phyloP scores from a whole-genome alignment of 1,139 yeast species.

The Blastobotrys malaysiensis region DNA sequence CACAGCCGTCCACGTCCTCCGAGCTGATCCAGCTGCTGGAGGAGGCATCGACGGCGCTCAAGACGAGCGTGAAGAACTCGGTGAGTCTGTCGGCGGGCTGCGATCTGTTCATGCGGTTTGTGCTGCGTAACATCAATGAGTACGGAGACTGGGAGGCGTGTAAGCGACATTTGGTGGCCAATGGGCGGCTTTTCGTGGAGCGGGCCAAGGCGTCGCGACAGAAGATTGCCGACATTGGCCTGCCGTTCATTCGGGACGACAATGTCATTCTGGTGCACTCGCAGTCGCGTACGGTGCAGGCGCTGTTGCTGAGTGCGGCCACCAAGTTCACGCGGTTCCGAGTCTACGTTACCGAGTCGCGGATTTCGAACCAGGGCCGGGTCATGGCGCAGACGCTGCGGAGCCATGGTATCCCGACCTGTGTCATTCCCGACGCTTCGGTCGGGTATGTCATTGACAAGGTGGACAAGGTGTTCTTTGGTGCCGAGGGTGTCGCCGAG shows the following conservation, averaged over 20 bases:
- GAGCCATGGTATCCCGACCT: conserved; percentile 82
- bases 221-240: conserved; percentile 82
- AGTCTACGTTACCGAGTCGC: conserved; percentile 88
- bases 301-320: conserved; percentile 70
- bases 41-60: conserved; percentile 67
- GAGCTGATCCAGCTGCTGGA: conserved; percentile 81
- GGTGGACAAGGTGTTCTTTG: conserved; percentile 89
- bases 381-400: conserved; percentile 67
- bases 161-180: conserved; percentile 78
- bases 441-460: conserved; percentile 90
- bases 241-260: conserved; percentile 87
- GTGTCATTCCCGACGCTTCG: conserved; percentile 85
- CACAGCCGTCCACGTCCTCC: conserved; percentile 88
- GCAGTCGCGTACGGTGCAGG: conserved; percentile 82
- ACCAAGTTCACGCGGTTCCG: conserved; percentile 71
- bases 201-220: conserved; percentile 88
- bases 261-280: conserved; percentile 88
- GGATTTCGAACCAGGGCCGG: conserved; percentile 79
- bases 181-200: conserved; percentile 86
- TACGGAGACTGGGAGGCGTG: conserved; percentile 98
- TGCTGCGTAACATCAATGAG: conserved; percentile 78
- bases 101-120: conserved; percentile 92
- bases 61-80: conserved; percentile 78
- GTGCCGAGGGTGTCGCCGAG: conserved; percentile 99
- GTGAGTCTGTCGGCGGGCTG: conserved; percentile 95